Base-by-base conservation (phyloP, 2,329 filamentous ascomycete species). In the Phialocephala sp. region DNA sequence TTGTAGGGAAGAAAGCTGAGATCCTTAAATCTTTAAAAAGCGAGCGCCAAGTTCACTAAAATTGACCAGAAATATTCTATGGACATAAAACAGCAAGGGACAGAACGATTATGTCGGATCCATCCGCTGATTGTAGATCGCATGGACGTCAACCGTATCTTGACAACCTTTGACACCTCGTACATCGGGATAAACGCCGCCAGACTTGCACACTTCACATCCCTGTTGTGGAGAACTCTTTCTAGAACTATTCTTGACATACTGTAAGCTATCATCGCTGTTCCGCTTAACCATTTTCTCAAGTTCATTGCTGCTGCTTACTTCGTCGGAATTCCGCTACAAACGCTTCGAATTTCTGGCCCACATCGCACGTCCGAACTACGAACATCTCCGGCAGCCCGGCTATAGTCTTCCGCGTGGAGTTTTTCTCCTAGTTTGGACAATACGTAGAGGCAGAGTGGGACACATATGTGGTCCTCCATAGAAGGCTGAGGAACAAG, bases 121-220 rank as follows among this genome's bases (percentile, higher is more conserved):
- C 35, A 39, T 37, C 61, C 54, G 39, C n/a, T 50, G 50, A 62
- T 63, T 52, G 61, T 63, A 63, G 61, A 63, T 59, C 61, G 35
- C 52, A 56, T 43, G 32, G 9, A 47, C 22, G 4, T 20, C n/a
- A 14, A 22, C 8, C 11, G 37, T 8, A 45, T 56, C 55, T 63
- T 27, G 55, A 57, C 55, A 57, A 27, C 35, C 18, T 52, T 52
- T 54, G 27, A n/a, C 24, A 18, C 15, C 14, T 54, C 22, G 12
- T 50, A 1, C n/a, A 22, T 50, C 45, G 45, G 45, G 15, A 41
- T 41, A 50, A 18, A 14, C n/a, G 45, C 45, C 45, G 20, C 45
- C 45, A 50, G n/a, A 50, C n/a, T 50, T 9, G 8, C 1, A 24
- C 20, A 24, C 45, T 22, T n/a, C n/a, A n/a, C 45, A 50, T 9